Evolutionary conservation across 2,329 filamentous ascomycete species (phyloP), one percentile per base, ranked within the genome.

Genomic region (Chalaropsis thielavioides): DNA sequence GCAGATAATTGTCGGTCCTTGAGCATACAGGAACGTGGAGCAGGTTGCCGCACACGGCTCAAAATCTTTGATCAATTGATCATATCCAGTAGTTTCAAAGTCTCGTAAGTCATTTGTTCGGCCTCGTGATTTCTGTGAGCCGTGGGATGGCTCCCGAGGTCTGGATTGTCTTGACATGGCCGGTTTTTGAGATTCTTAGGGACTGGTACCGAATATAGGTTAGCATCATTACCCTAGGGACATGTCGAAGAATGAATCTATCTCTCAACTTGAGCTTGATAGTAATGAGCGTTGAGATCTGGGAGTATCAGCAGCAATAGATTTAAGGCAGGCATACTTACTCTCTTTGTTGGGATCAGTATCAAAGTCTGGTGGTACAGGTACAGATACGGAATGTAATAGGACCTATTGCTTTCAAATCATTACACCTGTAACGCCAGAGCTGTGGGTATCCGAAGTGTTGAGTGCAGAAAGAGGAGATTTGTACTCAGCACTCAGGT

Each of bases 1-100:
- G 74, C 91, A 94, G 27, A 96, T 81, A 66, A 99, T 85, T 6
- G 86, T 83, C 63, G 85, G 86, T 40, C 90, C 88, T 73, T 97
- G 83, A 27, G 90, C 86, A 75, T 95, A 96, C 31, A 99, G 81
- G 69, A 99, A 88, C 78, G 94, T 88, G 27, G 90, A 90, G 1
- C 89, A 90, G 3, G 94, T 97, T 38, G 94, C 91, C 19, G 91
- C 90, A 74, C 89, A 95, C 66, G 94, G 89, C 70, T 94, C 88
- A 70, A 96, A 90, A 68, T 85, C 81, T 70, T 78, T 80, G 68
- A 77, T 72, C 27, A 61, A 22, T 0, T 64, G 60, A 2, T 54
- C 58, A 49, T 62, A 62, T n/a, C 64, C 43, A 58, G 54, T 49
- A 8, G 31, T 58, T 15, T 64, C 41, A 15, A 67, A 67, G 44